These are phyloP conservation scores for Erythrophleum ivorense DNA, from an alignment of 331 rosid species.

Conservation along the genomic window DNA sequence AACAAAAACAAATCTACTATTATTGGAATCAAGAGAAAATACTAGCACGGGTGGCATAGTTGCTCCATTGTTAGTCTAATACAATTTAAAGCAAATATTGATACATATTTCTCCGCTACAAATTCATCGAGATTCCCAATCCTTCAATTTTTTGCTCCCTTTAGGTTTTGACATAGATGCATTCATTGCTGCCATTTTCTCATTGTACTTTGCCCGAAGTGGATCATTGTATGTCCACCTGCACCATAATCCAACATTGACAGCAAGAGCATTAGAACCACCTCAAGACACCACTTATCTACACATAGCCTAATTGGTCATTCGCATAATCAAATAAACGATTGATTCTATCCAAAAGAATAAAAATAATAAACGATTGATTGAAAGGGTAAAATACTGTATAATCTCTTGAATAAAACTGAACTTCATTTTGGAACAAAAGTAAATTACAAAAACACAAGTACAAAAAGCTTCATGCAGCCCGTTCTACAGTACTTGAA, in stretches of 20 bases:
- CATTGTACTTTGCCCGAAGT: slow-evolving; percentile 92
- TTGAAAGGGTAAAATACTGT: not conserved
- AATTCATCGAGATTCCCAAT: slow-evolving; percentile 53
- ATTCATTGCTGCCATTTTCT: slow-evolving; percentile 94
- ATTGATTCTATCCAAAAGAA: not conserved
- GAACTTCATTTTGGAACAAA: too few relatives aligned
- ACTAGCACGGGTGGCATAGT: not conserved
- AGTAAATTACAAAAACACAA: not conserved
- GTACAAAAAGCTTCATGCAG: not conserved
- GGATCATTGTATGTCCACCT: slow-evolving; percentile 99
- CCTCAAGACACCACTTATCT: slow-evolving; percentile 2
- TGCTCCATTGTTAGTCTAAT: slow-evolving; percentile 23
- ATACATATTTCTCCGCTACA: slow-evolving; percentile 6
- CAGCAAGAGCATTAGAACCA: slow-evolving; percentile 32
- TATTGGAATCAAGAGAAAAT: slow-evolving; percentile 20
- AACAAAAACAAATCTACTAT: not conserved
- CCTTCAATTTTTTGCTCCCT: slow-evolving; percentile 94
- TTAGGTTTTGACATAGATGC: slow-evolving; percentile 74
- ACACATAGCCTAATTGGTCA: not conserved
- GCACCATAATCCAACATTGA: slow-evolving; percentile 42
- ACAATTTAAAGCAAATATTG: slow-evolving; percentile 9
- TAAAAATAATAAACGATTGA: not conserved
- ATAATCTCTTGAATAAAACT: too few relatives aligned
- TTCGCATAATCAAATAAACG: not conserved
- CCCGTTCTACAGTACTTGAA: not conserved